Evolutionary conservation across 805 yeast species (phyloP), one percentile per base, ranked within the genome.

Genomic region (Metschnikowia drakensbergensis): DNA sequence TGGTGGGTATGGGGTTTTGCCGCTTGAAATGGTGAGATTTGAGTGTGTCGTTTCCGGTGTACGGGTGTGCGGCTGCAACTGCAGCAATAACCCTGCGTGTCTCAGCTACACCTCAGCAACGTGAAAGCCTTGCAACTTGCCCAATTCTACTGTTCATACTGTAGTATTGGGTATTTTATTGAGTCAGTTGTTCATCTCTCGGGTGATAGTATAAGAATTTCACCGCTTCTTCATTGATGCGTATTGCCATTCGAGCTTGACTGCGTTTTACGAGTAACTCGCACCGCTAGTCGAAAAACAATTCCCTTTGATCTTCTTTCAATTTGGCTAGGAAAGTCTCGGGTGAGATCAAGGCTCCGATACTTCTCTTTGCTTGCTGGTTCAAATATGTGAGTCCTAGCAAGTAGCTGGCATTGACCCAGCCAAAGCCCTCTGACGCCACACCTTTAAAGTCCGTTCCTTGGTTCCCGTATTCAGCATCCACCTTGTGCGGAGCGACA

Each of bases 401-500:
- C 27, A 85, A 59, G 66, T 80, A 90, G 58, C 94, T 83, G 5
- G 98, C 86, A 69, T 92, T 92, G 45, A 92, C 97, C 99, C 99
- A 92, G 1, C 98, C 99, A 66, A 92, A 92, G 1, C 99, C 99
- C 68, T 94, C 97, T 6, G 86, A 84, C 0, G 96, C 96, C 37
- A 87, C 97, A 41, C 96, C 96, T 64, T 86, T 86, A 62, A 90
- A 88, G 52, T 85, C 96, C 1, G 88, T 76, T 7, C 99, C 99
- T 67, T 94, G 98, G 64, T 92, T 92, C 23, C 99, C 99, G 66
- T 92, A 92, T 64, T 92, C 97, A 0, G 97, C 98, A 54, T 85
- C 89, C 25, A 94, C 97, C 53, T 83, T 79, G 64, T 92, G 97
- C 0, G 97, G 96, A 57, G 84, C 90, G 2, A 83, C 81, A 2